These are phyloP conservation scores for Podila minutissima DNA, from an alignment of 192 early-diverging fungal species.

Conservation along the genomic window DNA sequence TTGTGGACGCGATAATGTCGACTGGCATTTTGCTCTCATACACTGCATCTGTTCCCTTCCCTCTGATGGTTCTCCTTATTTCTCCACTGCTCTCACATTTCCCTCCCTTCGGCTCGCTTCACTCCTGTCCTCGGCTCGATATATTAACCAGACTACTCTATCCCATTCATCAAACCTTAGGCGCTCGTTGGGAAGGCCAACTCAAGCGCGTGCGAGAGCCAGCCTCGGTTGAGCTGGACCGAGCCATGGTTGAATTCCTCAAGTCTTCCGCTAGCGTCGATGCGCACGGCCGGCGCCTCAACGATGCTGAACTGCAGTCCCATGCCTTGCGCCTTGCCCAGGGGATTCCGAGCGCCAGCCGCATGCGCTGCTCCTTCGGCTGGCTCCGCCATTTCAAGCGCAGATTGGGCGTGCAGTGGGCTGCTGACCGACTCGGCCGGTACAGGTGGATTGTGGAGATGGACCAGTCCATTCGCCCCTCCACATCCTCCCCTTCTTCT, in stretches of 20 bases:
- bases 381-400: constrained; percentile 52
- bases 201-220: constrained; percentile 52
- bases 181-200: constrained; percentile 47
- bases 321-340: constrained; percentile 46
- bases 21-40: too few species aligned
- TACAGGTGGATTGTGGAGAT: constrained; percentile 49
- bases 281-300: constrained; percentile 43
- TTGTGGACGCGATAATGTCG: too few species aligned
- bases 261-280: constrained; percentile 46
- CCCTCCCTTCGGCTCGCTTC: background rate
- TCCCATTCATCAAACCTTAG: constrained; percentile 3
- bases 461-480: constrained; percentile 10
- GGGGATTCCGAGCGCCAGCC: constrained; percentile 43
- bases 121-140: background rate
- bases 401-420: constrained; percentile 45
- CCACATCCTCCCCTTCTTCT: background rate
- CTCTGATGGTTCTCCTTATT: background rate
- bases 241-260: constrained; percentile 47
- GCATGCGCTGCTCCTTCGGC: constrained; percentile 51
- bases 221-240: constrained; percentile 52
- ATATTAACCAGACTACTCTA: background rate
- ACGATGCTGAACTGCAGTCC: constrained; percentile 47
- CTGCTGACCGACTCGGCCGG: constrained; percentile 31
- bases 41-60: background rate
- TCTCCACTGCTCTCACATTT: background rate